Evolutionary conservation across 495 filamentous ascomycete genomes (phyloP), one percentile per base, ranked within the genome.

Genomic region (Pyrenopolyporus hunteri): DNA sequence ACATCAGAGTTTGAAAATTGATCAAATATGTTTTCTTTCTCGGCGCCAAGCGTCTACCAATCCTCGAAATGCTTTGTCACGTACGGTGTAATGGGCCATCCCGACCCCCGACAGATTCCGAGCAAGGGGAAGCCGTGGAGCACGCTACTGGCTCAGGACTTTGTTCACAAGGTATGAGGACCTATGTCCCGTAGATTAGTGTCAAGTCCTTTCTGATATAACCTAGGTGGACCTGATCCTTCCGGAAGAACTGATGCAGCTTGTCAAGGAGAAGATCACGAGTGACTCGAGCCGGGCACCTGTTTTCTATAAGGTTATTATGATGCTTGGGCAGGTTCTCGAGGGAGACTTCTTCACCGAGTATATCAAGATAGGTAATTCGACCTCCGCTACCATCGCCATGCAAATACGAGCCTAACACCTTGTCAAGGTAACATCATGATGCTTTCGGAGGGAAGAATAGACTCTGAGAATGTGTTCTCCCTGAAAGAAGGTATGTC

Each of bases 391-490:
- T 8, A 20, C 17, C 37, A 9, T 50, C 14, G 2, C 0, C 16
- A 20, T 10, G 2, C 8, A 14, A 28, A 23, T 8, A 6, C 8
- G 19, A 26, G 11, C 5, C 16, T 56, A 11, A 62, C 29, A 35
- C 50, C 42, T 32, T 29, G 51, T 55, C 28, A 52, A 96, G 93
- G 94, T 14, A 88, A 92, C 70, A 80, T 96, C 60, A 71, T 95
- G 68, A 94, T 98, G 90, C 84, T 96, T 11, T 97, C 95, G 0
- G 88, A 96, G 70, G 94, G 94, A 22, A 80, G 83, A 17, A 77
- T 84, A 33, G 89, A 87, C n/a, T 82, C 89, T 7, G 91, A 96
- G 66, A 91, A 90, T 69, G 78, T 91, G 2, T 95, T 89, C 68
- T 85, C 82, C 0, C 75, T 98, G 1, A 81, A 73, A 54, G 83